Conservation (phyloP, 2,329 filamentous ascomycete species). For the Trichoderma polysporum region DNA sequence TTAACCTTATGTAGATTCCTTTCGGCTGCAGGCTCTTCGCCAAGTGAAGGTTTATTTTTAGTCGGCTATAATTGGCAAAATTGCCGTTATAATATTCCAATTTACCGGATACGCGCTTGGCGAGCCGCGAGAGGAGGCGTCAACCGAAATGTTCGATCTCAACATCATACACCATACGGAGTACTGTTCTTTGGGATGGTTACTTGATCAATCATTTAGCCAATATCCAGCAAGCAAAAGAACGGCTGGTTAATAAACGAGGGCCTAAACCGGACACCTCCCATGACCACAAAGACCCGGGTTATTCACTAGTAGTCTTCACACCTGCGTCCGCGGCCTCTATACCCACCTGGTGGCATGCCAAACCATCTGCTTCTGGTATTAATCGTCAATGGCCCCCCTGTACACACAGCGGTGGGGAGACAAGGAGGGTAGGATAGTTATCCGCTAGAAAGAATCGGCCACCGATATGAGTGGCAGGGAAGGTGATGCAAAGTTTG, state of each 20-base stretch:
- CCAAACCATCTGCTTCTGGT: background rate
- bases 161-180: too few relatives aligned
- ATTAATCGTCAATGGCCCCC: background rate
- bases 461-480: background rate
- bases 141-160: background rate
- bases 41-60: slow-evolving; percentile 4
- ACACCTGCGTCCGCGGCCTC: background rate
- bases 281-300: background rate
- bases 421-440: background rate
- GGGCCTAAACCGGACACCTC: background rate
- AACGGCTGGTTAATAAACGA: background rate
- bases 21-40: slow-evolving; percentile 6
- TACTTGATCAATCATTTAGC: background rate
- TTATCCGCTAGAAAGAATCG: slow-evolving; percentile 7
- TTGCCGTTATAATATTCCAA: background rate
- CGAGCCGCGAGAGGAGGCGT: background rate
- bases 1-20: background rate
- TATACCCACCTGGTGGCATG: background rate
- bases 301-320: background rate
- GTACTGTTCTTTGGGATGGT: background rate
- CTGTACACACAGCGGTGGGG: background rate
- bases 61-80: background rate
- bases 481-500: background rate
- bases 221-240: background rate
- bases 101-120: background rate